phyloP scores from a whole-genome alignment of 2,329 filamentous ascomycete genomes.

The Annulohypoxylon truncatum region DNA sequence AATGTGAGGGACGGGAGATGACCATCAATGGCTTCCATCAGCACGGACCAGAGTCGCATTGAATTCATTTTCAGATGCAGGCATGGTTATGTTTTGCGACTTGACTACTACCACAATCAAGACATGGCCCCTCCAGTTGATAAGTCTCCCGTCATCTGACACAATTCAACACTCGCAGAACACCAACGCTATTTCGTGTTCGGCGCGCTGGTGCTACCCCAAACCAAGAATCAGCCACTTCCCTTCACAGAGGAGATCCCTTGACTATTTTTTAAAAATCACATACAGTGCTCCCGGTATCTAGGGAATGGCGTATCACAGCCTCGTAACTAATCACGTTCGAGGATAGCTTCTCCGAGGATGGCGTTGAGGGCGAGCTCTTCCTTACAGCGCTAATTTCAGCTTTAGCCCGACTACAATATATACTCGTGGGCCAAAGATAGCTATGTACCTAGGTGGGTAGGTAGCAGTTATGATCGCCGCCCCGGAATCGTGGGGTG shows the following conservation, averaged over 20 bases:
- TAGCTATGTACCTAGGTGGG: background rate
- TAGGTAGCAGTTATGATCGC: constrained; percentile 3
- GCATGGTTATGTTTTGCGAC: constrained; percentile 21
- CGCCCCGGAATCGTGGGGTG: constrained; percentile 6
- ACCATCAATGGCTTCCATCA: constrained; percentile 21
- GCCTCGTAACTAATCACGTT: constrained; percentile 19
- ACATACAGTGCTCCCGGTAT: background rate
- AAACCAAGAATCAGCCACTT: constrained; percentile 34
- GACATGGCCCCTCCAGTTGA: constrained; percentile 28
- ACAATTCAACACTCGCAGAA: constrained; percentile 17
- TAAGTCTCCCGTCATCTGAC: constrained; percentile 37
- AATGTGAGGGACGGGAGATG: constrained; percentile 18
- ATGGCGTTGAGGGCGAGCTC: constrained; percentile 8
- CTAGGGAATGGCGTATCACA: constrained; percentile 36
- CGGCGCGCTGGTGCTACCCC: constrained; percentile 33
- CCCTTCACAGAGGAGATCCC: constrained; percentile 22
- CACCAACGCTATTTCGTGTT: constrained; percentile 27
- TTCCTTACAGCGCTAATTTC: constrained; percentile 18
- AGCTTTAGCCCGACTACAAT: constrained; percentile 1
- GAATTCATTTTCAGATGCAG: constrained; percentile 16
- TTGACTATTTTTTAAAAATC: background rate
- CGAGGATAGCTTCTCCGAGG: constrained; percentile 6
- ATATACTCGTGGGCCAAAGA: background rate
- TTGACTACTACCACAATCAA: constrained; percentile 30
- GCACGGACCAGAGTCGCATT: constrained; percentile 23